Evolutionary conservation across 148 eudicot species (phyloP), one percentile per base, ranked within the genome.

Genomic region (Vaccinium vitisidaea): DNA sequence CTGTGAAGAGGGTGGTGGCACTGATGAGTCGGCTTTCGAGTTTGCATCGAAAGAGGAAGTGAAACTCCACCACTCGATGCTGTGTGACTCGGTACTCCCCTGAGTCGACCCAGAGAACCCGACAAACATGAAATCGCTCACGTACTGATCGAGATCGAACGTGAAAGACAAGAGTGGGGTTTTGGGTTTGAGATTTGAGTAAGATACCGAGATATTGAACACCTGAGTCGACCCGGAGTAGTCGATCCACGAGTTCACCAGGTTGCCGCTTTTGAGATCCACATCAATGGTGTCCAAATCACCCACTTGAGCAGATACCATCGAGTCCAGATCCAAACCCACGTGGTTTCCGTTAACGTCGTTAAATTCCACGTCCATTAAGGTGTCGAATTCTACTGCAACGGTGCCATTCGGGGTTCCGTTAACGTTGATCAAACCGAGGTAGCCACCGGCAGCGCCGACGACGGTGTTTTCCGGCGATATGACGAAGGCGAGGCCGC

Each of bases 71-170:
- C 96, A 95, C 27, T 90, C 94, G 63, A 95, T 87, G 86, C 85
- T 87, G 74, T 95, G 98, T 32, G 89, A 79, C 69, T 95, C 98
- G 1, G 98, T 95, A 27, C 98, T 95, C 0, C 98, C 98, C 85
- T 95, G 98, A 80, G 98, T 95, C 9, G 98, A 94, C 63, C 95
- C 98, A 1, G 92, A 86, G 83, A 95, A 94, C 19, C 98, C 98
- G 7, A 95, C 96, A 46, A 83, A 95, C 98, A 93, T 93, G 63
- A 86, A 85, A 74, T 94, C 98, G 9, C 76, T 80, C 1, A 92
- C 87, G 50, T 85, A 92, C 55, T 87, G 76, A 23, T 83, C 81
- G 23, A 95, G 88, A 84, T 92, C 94, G 27, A 95, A 15, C 7
- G 21, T 19, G 43, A 84, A 69, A 0, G 93, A 89, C 9, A 95